Conservation (phyloP, 768 basidiomycete genomes). For the Boletus barrowsii region DNA sequence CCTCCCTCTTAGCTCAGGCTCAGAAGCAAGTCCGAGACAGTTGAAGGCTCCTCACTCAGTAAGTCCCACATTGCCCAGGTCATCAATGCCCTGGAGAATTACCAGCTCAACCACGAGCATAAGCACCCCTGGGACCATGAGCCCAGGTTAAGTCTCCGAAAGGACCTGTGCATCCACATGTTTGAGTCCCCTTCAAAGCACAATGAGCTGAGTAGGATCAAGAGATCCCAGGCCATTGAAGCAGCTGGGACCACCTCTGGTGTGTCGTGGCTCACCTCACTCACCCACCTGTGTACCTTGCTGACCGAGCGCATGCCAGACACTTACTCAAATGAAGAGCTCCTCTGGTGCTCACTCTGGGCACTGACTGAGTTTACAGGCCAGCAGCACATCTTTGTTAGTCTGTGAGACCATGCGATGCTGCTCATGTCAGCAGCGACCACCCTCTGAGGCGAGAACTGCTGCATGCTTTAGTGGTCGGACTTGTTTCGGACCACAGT, state of each 20-base stretch:
- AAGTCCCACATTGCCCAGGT: slow-evolving; percentile 25
- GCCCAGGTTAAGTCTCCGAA: neutral
- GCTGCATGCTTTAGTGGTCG: slow-evolving; percentile 1
- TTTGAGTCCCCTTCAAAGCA: neutral
- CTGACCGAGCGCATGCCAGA: neutral
- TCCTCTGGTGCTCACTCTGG: neutral
- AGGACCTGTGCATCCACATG: neutral
- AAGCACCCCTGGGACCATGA: neutral
- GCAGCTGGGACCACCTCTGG: neutral
- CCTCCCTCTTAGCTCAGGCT: neutral
- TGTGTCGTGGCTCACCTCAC: neutral
- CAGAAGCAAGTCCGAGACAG: slow-evolving; percentile 9
- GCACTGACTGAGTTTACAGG: neutral
- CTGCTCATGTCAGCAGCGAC: neutral
- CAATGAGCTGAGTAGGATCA: neutral
- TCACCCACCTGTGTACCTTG: neutral
- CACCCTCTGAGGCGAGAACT: neutral
- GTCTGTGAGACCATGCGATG: neutral
- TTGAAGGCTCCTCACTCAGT: slow-evolving; percentile 26
- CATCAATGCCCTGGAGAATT: slow-evolving; percentile 30
- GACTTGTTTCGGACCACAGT: neutral
- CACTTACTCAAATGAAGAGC: neutral
- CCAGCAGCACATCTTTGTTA: neutral
- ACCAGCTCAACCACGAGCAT: slow-evolving; percentile 11
- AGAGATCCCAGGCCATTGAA: neutral